Evolutionary conservation across 345 rosid genomes (phyloP).

Genomic region (Boechera stricta): DNA sequence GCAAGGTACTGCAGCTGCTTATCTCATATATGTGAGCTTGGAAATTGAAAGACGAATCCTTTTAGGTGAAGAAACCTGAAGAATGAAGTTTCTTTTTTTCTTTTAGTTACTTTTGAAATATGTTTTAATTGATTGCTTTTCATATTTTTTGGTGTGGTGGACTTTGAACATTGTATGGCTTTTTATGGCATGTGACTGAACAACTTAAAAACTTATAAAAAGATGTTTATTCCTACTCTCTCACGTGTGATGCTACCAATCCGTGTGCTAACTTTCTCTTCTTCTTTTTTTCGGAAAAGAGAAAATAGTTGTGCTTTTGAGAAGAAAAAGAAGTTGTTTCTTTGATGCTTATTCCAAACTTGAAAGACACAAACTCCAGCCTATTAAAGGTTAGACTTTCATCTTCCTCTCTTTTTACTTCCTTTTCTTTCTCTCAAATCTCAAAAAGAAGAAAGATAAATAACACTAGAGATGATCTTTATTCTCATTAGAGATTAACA

Average conservation of each 20-base stretch:
- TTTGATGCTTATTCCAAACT: slow-evolving; percentile 49
- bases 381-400: slow-evolving; percentile 41
- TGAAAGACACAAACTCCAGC: slow-evolving; percentile 42
- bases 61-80: slow-evolving; percentile 45
- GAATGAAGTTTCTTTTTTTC: slow-evolving; percentile 1
- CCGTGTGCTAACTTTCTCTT: slow-evolving; percentile 45
- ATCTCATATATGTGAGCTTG: slow-evolving; percentile 33
- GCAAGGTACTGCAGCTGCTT: slow-evolving; percentile 28
- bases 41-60: slow-evolving; percentile 39
- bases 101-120: slow-evolving; percentile 23
- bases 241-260: slow-evolving; percentile 47
- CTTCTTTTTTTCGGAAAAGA: not conserved
- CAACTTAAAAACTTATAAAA: slow-evolving; percentile 23
- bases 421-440: not conserved
- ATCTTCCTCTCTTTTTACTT: slow-evolving; percentile 26
- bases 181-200: slow-evolving; percentile 45
- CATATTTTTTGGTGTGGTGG: slow-evolving; percentile 15
- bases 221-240: slow-evolving; percentile 28
- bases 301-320: slow-evolving; percentile 41
- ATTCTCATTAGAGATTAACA: slow-evolving; percentile 12
- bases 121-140: slow-evolving; percentile 20
- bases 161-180: slow-evolving; percentile 36
- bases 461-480: not conserved
- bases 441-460: slow-evolving; percentile 12
- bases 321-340: slow-evolving; percentile 26